Conservation (phyloP, 208 protist species). For the Leishmania lainsoni region DNA sequence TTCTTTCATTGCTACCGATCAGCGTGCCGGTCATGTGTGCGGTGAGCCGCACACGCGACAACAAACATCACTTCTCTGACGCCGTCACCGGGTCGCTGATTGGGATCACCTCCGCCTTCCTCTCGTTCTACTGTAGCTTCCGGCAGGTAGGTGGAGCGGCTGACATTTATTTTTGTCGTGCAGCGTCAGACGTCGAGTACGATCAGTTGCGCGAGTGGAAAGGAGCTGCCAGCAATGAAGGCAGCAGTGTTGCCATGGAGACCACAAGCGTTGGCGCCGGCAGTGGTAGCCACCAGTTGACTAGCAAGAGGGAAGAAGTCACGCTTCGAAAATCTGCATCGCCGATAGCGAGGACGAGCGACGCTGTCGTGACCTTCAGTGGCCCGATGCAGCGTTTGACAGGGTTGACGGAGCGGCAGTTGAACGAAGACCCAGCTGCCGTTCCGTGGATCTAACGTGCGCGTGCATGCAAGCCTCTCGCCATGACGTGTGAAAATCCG, state of each 20-base stretch:
- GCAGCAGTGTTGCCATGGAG: constrained; percentile 1
- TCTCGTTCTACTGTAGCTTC: constrained; percentile 53
- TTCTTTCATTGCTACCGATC: constrained; percentile 61
- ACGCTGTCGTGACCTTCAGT: constrained; percentile 7
- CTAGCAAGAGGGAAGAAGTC: constrained; percentile 6
- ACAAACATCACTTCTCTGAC: constrained; percentile 90
- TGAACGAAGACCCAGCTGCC: constrained; percentile 44
- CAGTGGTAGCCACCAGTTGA: neutral
- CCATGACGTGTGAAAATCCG: neutral
- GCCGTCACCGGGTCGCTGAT: constrained; percentile 78
- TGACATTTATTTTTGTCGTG: constrained; percentile 41
- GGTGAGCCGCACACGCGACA: constrained; percentile 84
- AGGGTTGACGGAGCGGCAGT: constrained; percentile 32
- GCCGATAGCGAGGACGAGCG: constrained; percentile 6
- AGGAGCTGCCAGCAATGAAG: neutral
- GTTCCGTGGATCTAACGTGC: constrained; percentile 47
- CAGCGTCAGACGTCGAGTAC: constrained; percentile 43
- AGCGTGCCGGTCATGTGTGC: constrained; percentile 62
- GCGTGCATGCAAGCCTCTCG: neutral
- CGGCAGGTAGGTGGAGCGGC: constrained; percentile 37
- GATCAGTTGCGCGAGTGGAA: constrained; percentile 23
- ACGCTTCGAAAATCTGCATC: constrained; percentile 1
- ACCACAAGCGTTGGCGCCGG: neutral
- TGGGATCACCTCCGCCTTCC: constrained; percentile 42
- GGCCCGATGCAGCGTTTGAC: constrained; percentile 2